Percentiles rank a stretch among this genome's conserved stretches.
phyloP scores from a whole-genome alignment of 805 yeast genomes.

The Zygosaccharomyces pseudorouxii region DNA sequence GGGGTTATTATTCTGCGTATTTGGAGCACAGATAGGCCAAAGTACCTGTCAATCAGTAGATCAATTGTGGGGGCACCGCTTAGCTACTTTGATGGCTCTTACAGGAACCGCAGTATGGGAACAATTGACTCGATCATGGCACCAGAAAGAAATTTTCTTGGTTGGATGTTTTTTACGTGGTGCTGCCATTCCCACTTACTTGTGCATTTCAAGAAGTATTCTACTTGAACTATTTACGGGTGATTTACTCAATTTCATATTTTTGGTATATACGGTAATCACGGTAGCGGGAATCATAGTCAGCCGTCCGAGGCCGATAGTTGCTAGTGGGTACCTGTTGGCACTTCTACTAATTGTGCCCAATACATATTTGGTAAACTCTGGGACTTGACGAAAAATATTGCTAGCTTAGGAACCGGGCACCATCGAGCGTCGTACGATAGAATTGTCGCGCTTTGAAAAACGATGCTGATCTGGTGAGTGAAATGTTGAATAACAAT shows the following conservation, averaged over 20 bases:
- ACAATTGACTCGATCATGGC: neutral
- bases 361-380: neutral
- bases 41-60: neutral
- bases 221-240: neutral
- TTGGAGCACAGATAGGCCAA: constrained; percentile 2
- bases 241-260: neutral
- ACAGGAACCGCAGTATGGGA: neutral
- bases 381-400: neutral
- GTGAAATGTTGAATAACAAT: neutral
- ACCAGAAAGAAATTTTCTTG: neutral
- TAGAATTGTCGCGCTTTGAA: constrained; percentile 4
- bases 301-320: neutral
- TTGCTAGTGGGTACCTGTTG: neutral
- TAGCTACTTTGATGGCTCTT: neutral
- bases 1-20: constrained; percentile 4
- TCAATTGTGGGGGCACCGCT: neutral
- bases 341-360: constrained; percentile 1
- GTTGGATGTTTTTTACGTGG: constrained; percentile 2
- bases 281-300: neutral
- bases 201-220: neutral
- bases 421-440: neutral
- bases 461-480: constrained; percentile 3
- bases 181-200: constrained; percentile 2
- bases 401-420: neutral
- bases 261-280: neutral